Conservation (phyloP, 2,329 filamentous ascomycete genomes). For the Reticulascus tulasneorum region DNA sequence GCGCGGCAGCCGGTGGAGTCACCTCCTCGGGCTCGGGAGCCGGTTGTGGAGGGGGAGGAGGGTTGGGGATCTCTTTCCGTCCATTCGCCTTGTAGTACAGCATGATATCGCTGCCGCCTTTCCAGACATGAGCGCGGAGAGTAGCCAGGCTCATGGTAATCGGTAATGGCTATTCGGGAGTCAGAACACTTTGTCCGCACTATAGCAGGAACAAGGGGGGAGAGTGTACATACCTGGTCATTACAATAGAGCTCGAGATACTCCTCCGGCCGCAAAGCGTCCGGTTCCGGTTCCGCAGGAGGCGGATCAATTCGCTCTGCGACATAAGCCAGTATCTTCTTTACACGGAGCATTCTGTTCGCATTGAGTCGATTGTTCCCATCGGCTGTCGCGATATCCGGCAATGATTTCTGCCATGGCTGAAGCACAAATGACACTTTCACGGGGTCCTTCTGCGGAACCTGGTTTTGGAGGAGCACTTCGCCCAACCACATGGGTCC, state of each 20-base stretch:
- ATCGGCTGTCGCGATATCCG: constrained; percentile 69
- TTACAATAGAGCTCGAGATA: constrained; percentile 96
- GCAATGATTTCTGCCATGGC: constrained; percentile 72
- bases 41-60: constrained; percentile 15
- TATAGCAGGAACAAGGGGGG: background rate
- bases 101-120: constrained; percentile 87
- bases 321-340: constrained; percentile 90
- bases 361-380: constrained; percentile 90
- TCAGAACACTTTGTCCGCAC: constrained; percentile 15
- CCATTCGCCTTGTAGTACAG: constrained; percentile 91
- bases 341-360: constrained; percentile 92
- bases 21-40: constrained; percentile 6
- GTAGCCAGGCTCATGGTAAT: constrained; percentile 91
- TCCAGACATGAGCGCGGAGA: constrained; percentile 88
- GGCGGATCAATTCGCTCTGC: constrained; percentile 82
- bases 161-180: constrained; percentile 55
- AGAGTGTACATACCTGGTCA: constrained; percentile 63
- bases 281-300: constrained; percentile 54
- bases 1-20: constrained; percentile 4
- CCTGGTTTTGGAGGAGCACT: constrained; percentile 75
- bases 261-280: constrained; percentile 74
- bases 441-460: constrained; percentile 82
- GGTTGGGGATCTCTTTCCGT: constrained; percentile 57
- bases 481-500: constrained; percentile 93
- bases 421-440: constrained; percentile 95